These are phyloP conservation scores for Salicornia ramosissima DNA, from an alignment of 148 eudicot genomes.

Conservation along the genomic window DNA sequence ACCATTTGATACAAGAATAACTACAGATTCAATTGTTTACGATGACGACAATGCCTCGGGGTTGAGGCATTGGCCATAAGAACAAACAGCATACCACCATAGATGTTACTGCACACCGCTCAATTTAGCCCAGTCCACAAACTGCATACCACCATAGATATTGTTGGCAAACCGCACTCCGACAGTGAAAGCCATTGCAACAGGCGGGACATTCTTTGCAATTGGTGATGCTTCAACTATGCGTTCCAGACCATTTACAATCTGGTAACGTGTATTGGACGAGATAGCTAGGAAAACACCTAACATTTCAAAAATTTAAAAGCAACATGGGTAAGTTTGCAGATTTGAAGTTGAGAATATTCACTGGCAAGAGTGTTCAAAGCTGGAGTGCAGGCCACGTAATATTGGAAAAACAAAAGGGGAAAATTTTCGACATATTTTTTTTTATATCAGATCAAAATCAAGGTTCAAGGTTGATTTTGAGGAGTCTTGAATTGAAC, in stretches of 20 bases:
- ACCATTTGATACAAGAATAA: too few relatives aligned
- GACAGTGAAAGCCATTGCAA: conserved; percentile 57
- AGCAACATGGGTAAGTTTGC: not conserved
- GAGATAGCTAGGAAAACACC: conserved; percentile 85
- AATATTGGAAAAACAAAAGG: too few relatives aligned
- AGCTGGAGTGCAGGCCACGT: too few relatives aligned
- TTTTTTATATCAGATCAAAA: too few relatives aligned
- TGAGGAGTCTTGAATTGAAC: too few relatives aligned
- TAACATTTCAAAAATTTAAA: conserved; percentile 19
- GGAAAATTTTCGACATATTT: too few relatives aligned
- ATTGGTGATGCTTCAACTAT: conserved; percentile 57
- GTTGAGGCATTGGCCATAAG: not conserved
- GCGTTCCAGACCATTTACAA: conserved; percentile 70
- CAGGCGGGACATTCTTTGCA: conserved; percentile 51
- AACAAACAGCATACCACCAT: not conserved
- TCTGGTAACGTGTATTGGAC: conserved; percentile 81
- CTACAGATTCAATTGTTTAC: too few relatives aligned
- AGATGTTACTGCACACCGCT: conserved; percentile 54
- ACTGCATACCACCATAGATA: conserved; percentile 64
- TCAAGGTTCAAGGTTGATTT: too few relatives aligned
- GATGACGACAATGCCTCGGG: too few relatives aligned
- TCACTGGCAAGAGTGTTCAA: too few relatives aligned
- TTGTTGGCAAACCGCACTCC: conserved; percentile 68
- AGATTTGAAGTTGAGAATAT: too few relatives aligned
- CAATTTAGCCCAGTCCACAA: conserved; percentile 61